Evolutionary conservation across 768 basidiomycete genomes (phyloP).

Genomic region (Auricularia sp.): DNA sequence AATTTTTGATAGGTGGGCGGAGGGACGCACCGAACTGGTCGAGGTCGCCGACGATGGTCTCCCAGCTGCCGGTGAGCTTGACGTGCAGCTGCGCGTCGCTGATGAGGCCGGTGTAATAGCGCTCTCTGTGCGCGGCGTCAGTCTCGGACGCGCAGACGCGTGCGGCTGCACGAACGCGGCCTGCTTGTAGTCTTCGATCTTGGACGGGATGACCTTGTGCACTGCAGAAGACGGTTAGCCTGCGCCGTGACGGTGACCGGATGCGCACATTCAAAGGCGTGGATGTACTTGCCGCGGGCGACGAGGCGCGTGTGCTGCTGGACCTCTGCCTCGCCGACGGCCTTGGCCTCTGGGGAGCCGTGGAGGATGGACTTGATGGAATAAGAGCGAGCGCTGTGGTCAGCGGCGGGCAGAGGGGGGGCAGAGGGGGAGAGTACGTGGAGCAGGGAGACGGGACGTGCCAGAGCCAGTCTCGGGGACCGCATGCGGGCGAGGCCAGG

Average conservation of each 20-base stretch:
- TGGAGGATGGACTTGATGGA: slow-evolving; percentile 68
- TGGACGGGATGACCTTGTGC: slow-evolving; percentile 78
- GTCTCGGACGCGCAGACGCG: slow-evolving; percentile 2
- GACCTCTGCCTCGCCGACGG: slow-evolving; percentile 63
- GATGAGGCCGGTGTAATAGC: slow-evolving; percentile 75
- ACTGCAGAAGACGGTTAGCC: slow-evolving; percentile 33
- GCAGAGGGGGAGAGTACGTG: not conserved
- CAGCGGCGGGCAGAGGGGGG: not conserved
- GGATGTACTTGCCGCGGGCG: slow-evolving; percentile 88
- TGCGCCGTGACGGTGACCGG: too few species aligned
- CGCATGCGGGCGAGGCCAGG: not conserved
- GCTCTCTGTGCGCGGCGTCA: slow-evolving; percentile 42
- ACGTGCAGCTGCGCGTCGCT: slow-evolving; percentile 64
- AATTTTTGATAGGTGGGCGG: not conserved
- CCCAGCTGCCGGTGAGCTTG: slow-evolving; percentile 91
- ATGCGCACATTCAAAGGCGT: slow-evolving; percentile 73
- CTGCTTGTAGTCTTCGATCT: slow-evolving; percentile 72
- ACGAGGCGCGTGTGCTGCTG: slow-evolving; percentile 83
- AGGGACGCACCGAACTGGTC: slow-evolving; percentile 64
- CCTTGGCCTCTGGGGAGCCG: slow-evolving; percentile 86
- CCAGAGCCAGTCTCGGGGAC: not conserved
- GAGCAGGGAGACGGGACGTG: not conserved
- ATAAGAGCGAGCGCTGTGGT: not conserved
- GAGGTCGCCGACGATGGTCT: slow-evolving; percentile 79
- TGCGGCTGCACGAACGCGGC: slow-evolving; percentile 57